A percentile compares a stretch with the other conserved stretches of the same genome.
These are phyloP conservation scores for Macadamia tetraphylla DNA, from an alignment of 164 flowering plant genomes.

Conservation along the genomic window DNA sequence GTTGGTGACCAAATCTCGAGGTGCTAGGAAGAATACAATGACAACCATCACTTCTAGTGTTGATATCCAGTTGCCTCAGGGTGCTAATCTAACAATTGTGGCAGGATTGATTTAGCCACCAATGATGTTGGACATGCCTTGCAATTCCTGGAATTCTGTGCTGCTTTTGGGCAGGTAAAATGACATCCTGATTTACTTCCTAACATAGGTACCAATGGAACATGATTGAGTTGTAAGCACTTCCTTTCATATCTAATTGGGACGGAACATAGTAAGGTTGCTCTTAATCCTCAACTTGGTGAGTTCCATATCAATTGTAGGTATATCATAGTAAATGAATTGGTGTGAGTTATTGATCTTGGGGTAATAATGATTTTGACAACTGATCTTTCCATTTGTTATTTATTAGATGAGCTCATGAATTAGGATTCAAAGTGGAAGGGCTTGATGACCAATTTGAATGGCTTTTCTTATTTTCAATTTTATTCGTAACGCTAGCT, in stretches of 20 bases:
- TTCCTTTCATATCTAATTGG: not conserved
- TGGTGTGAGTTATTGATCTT: no score
- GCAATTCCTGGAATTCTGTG: conserved; percentile 87
- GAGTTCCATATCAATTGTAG: no score
- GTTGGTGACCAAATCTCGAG: conserved; percentile 10
- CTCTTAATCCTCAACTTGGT: no score
- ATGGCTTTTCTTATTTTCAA: no score
- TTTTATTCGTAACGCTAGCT: no score
- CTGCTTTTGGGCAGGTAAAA: conserved; percentile 73
- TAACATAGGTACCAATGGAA: not conserved
- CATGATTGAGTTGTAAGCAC: not conserved
- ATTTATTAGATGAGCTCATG: not conserved
- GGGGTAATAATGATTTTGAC: not conserved
- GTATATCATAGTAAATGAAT: no score
- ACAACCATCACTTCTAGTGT: conserved; percentile 6
- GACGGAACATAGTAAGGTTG: not conserved
- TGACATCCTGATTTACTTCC: not conserved
- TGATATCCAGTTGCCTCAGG: conserved; percentile 48
- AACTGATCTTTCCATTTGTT: not conserved
- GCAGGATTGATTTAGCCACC: conserved; percentile 51
- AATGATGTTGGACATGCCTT: conserved; percentile 74
- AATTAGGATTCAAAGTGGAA: not conserved
- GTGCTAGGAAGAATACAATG: not conserved
- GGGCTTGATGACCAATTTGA: not conserved
- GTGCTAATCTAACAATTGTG: conserved; percentile 35